Evolutionary conservation across 805 yeast genomes (phyloP).

Genomic region (Debaryomyces prosopidis): DNA sequence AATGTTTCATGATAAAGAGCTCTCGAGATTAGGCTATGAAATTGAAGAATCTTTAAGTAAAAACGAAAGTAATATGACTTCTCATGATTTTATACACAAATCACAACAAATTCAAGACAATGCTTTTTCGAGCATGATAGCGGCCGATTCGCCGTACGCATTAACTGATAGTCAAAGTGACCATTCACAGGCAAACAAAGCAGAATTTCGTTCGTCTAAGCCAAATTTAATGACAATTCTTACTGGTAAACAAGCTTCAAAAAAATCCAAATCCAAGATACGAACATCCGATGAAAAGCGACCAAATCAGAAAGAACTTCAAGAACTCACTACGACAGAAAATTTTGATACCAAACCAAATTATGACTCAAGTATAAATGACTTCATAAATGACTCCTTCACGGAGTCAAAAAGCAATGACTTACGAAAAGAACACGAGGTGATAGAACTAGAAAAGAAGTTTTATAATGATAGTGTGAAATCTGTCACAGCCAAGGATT

Average conservation of each 20-base stretch:
- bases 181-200: too few relatives aligned
- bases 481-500: slow-evolving; percentile 19
- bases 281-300: not conserved
- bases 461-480: slow-evolving; percentile 15
- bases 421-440: slow-evolving; percentile 15
- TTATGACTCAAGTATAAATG: not conserved
- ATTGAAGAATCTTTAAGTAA: too few relatives aligned
- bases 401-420: slow-evolving; percentile 11
- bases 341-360: not conserved
- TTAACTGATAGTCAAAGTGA: too few relatives aligned
- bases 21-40: not conserved
- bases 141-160: too few relatives aligned
- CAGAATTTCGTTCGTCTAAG: not conserved
- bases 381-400: slow-evolving; percentile 4
- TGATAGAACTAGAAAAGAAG: slow-evolving; percentile 23
- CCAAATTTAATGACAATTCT: slow-evolving; percentile 14
- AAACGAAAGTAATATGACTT: too few relatives aligned
- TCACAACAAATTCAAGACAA: too few relatives aligned
- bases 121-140: too few relatives aligned
- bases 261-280: slow-evolving; percentile 3
- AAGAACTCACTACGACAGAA: not conserved
- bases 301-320: not conserved
- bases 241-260: slow-evolving; percentile 14
- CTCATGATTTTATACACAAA: too few relatives aligned
- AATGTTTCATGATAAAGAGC: not conserved